Evolutionary conservation across 345 rosid species (phyloP), one percentile per base, ranked within the genome.

Genomic region (Aegle marmelos): DNA sequence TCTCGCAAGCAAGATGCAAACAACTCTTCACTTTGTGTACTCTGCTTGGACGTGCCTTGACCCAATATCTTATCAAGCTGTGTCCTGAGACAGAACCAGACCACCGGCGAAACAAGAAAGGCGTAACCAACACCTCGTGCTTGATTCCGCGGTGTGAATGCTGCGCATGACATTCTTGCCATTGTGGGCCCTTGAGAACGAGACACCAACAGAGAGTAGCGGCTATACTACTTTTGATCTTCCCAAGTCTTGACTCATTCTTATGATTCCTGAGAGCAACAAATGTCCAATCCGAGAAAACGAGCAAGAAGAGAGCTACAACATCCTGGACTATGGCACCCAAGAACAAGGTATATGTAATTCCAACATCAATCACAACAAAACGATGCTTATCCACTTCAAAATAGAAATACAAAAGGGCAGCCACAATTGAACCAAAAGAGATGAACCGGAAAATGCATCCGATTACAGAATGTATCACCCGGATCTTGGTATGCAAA

Each of bases 261-360:
- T 69, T 83, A 16, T 76, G 31, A 60, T 74, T 76, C 64, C 72
- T 54, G 48, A 85, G 54, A 56, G 70, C 24, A 21, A 80, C 87
- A 6, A 88, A 81, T 0, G 85, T 88, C 95, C 95, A 86, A 56
- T 94, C 89, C 2, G 94, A 91, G 67, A 86, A 78, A 76, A 84
- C 27, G 37, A 86, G 82, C 92, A 87, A 86, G 69, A 83, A 3
- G 21, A 91, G 24, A 9, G 90, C 82, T 14, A 90, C 53, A 22
- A 24, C 13, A 58, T 94, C 95, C 4, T 90, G 87, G 0, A 79
- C 85, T 17, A 17, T 1, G 57, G 57, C 57, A 17, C 57, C 57
- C 21, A 50, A 50, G 50, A 87, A 82, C 85, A 92, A 78, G 8
- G 82, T 76, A 77, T 88, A 92, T 3, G 97, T 90, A 45, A 94